These are phyloP conservation scores for Elongisporangium undulatum DNA, from an alignment of 352 stramenopile species.

Conservation along the genomic window DNA sequence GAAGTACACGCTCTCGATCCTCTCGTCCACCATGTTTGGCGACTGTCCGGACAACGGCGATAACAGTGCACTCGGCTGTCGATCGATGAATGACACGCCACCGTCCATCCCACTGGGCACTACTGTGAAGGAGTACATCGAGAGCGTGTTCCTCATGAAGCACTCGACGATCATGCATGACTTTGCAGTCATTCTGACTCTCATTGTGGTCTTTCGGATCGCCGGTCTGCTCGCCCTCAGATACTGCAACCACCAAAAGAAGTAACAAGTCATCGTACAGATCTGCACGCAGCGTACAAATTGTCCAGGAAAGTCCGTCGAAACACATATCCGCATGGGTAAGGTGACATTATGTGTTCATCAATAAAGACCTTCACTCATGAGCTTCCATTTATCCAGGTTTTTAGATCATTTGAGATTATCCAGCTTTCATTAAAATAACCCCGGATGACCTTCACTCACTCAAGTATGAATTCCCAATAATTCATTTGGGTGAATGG, in stretches of 20 bases:
- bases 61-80: neutral
- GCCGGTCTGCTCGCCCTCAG: conserved; percentile 26
- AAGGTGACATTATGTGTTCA: no score
- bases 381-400: no score
- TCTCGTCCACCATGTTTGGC: conserved; percentile 19
- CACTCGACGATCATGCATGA: no score
- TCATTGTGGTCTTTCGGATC: conserved; percentile 27
- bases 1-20: conserved; percentile 24
- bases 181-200: conserved; percentile 26
- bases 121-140: conserved; percentile 6
- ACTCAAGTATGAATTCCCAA: neutral
- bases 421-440: neutral
- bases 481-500: neutral
- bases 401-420: no score
- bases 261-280: no score
- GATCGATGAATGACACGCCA: neutral
- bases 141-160: conserved; percentile 2
- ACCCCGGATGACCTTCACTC: neutral
- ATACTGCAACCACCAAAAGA: conserved; percentile 34
- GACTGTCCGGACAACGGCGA: conserved; percentile 20
- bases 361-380: no score
- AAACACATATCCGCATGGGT: no score
- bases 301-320: no score
- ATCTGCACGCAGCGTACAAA: no score
- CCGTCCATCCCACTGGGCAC: neutral